phyloP scores from a whole-genome alignment of 2,329 filamentous ascomycete species.

The Nigrograna mackinnonii region DNA sequence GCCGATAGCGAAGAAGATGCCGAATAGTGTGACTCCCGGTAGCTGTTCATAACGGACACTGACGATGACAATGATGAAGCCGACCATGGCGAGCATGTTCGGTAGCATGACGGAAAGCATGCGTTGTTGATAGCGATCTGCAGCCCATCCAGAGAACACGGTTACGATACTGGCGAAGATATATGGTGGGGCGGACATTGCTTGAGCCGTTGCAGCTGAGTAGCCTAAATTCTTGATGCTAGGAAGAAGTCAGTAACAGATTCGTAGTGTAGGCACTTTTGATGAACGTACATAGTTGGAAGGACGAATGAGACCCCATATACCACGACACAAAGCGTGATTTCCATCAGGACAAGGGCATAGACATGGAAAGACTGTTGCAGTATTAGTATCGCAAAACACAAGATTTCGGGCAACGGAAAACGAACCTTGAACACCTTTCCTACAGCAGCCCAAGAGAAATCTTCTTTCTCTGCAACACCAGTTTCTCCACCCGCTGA shows the following conservation, averaged over 20 bases:
- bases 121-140: constrained; percentile 14
- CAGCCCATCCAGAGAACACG: constrained; percentile 11
- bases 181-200: constrained; percentile 15
- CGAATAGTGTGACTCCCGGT: constrained; percentile 10
- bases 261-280: too few relatives aligned
- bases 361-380: constrained; percentile 8
- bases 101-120: constrained; percentile 13
- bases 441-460: not conserved
- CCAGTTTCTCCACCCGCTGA: not conserved
- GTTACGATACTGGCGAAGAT: constrained; percentile 14
- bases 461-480: not conserved
- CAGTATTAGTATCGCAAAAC: too few relatives aligned
- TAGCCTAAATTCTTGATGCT: constrained; percentile 14
- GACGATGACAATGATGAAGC: constrained; percentile 45
- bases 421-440: too few relatives aligned
- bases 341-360: constrained; percentile 6
- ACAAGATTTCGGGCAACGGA: too few relatives aligned
- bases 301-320: constrained; percentile 9
- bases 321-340: constrained; percentile 8
- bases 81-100: constrained; percentile 34
- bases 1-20: constrained; percentile 15
- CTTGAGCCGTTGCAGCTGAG: constrained; percentile 15
- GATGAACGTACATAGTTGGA: not conserved
- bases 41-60: constrained; percentile 31
- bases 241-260: constrained; percentile 1